phyloP scores from a whole-genome alignment of 768 basidiomycete genomes.

The Cyclocybe aegerita region DNA sequence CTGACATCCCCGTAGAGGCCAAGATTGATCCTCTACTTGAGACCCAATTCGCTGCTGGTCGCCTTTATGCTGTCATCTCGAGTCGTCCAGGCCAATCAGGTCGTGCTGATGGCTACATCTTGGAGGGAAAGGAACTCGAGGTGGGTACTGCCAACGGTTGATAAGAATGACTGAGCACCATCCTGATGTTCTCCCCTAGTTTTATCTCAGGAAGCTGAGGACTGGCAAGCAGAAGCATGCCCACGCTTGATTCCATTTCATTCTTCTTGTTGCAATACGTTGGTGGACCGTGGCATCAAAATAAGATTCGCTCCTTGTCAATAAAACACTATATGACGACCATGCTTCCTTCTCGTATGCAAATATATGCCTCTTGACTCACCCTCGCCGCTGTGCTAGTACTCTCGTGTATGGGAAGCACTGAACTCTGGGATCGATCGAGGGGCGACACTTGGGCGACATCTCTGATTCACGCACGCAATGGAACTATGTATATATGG shows the following conservation, averaged over 20 bases:
- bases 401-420: too few species aligned
- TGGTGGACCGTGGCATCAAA: slow-evolving; percentile 21
- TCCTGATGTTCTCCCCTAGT: slow-evolving; percentile 43
- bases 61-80: slow-evolving; percentile 90
- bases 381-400: too few species aligned
- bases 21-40: slow-evolving; percentile 92
- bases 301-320: slow-evolving; percentile 15
- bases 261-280: slow-evolving; percentile 14
- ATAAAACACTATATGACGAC: slow-evolving; percentile 14
- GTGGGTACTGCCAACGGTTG: slow-evolving; percentile 39
- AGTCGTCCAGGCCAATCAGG: slow-evolving; percentile 97
- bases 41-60: slow-evolving; percentile 89
- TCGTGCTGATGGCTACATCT: slow-evolving; percentile 94
- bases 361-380: slow-evolving; percentile 18
- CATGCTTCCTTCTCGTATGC: slow-evolving; percentile 18
- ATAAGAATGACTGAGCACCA: slow-evolving; percentile 6
- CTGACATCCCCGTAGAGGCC: slow-evolving; percentile 51
- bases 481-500: too few species aligned
- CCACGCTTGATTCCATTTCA: slow-evolving; percentile 34
- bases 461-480: too few species aligned
- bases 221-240: slow-evolving; percentile 96
- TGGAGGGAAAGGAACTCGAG: slow-evolving; percentile 99
- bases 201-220: slow-evolving; percentile 93
- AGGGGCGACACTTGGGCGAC: too few species aligned
- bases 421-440: too few species aligned